These are phyloP conservation scores for Leucaena leucocephala DNA, from an alignment of 306 rosid species.

Conservation along the genomic window DNA sequence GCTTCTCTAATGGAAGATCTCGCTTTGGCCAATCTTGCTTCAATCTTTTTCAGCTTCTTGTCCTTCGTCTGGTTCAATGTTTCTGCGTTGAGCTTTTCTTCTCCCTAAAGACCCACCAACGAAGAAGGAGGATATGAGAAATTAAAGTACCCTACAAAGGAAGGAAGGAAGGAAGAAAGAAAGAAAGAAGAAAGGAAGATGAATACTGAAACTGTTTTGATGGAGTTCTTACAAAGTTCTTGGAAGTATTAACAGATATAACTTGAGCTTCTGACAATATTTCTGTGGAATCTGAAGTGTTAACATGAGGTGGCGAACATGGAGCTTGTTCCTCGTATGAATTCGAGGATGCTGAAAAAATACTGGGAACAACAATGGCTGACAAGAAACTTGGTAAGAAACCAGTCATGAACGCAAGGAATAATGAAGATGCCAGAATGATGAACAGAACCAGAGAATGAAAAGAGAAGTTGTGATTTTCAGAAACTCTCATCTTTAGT, in stretches of 20 bases:
- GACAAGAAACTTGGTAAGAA: slow-evolving; percentile 18
- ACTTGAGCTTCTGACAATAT: too few species aligned
- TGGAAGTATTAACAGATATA: background rate
- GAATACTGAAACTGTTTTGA: slow-evolving; percentile 2
- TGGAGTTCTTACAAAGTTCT: slow-evolving; percentile 7
- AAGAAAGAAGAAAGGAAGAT: background rate
- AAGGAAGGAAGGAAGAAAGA: too few species aligned
- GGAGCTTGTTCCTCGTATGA: background rate
- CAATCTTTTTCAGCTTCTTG: slow-evolving; percentile 42
- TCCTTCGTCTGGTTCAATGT: slow-evolving; percentile 18
- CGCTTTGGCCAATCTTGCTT: slow-evolving; percentile 48
- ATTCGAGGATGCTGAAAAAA: slow-evolving; percentile 15
- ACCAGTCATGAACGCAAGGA: slow-evolving; percentile 30
- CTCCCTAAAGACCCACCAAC: background rate
- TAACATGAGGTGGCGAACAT: slow-evolving; percentile 19
- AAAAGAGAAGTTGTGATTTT: slow-evolving; percentile 23
- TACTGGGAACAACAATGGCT: slow-evolving; percentile 21
- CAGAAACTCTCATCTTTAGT: slow-evolving; percentile 29
- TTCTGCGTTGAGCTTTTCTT: slow-evolving; percentile 37
- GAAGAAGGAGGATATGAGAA: slow-evolving; percentile 2
- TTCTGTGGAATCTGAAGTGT: background rate
- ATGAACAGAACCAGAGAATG: slow-evolving; percentile 27
- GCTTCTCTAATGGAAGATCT: slow-evolving; percentile 59
- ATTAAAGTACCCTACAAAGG: background rate
- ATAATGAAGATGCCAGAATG: slow-evolving; percentile 9